These are phyloP conservation scores for Cercospora sojina DNA, from an alignment of 2,329 filamentous ascomycete genomes.

Conservation along the genomic window DNA sequence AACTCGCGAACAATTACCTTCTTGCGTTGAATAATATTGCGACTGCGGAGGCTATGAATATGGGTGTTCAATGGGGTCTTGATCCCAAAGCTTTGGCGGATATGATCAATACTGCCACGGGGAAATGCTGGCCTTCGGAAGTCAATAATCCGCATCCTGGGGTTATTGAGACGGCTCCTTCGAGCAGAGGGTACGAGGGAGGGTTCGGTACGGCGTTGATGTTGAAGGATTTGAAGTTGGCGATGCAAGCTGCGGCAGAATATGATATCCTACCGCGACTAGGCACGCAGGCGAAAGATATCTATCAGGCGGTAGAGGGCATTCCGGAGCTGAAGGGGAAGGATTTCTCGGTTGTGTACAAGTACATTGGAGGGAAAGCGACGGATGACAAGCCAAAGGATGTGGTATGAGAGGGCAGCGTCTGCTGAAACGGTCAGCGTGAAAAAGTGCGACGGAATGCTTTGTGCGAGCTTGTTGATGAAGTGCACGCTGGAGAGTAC, in stretches of 20 bases:
- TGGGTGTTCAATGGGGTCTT: constrained; percentile 63
- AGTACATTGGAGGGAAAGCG: constrained; percentile 50
- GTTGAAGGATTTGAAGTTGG: constrained; percentile 52
- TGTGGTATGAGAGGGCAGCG: background rate
- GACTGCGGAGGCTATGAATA: constrained; percentile 65
- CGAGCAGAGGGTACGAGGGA: constrained; percentile 65
- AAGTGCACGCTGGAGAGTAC: background rate
- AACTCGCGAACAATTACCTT: constrained; percentile 96
- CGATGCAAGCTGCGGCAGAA: constrained; percentile 48
- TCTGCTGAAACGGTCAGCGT: background rate
- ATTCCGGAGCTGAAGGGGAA: constrained; percentile 48
- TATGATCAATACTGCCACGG: constrained; percentile 90
- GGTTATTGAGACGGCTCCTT: constrained; percentile 73
- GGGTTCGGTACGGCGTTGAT: constrained; percentile 53
- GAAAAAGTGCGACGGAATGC: constrained; percentile 11
- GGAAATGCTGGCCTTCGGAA: constrained; percentile 94
- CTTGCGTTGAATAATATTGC: constrained; percentile 88
- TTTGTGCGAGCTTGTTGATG: background rate
- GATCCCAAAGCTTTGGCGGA: constrained; percentile 69
- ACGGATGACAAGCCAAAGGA: constrained; percentile 13
- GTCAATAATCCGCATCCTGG: constrained; percentile 92
- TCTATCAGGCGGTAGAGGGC: constrained; percentile 48
- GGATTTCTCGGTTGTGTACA: constrained; percentile 54
- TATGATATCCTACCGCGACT: constrained; percentile 46
- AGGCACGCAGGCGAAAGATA: constrained; percentile 46